These are phyloP conservation scores for Tulasnella sp. DNA, from an alignment of 768 basidiomycete genomes.

Conservation along the genomic window DNA sequence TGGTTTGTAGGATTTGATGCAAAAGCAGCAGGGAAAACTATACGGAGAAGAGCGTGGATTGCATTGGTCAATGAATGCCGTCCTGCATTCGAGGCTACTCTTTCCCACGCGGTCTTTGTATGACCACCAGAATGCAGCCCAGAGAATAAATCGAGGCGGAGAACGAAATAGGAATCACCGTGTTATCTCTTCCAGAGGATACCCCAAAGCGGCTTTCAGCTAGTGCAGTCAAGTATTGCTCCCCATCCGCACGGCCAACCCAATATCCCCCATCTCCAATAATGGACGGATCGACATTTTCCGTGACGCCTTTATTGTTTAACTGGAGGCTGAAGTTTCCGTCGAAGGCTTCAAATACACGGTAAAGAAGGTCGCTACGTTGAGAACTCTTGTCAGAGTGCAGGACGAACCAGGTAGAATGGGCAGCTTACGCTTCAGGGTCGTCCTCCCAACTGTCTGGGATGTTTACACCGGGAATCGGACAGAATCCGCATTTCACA, in stretches of 20 bases:
- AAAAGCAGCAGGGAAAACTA: no score
- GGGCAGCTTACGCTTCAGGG: background rate
- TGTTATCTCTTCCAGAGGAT: background rate
- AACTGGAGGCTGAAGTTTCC: background rate
- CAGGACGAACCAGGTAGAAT: background rate
- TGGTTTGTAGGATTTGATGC: no score
- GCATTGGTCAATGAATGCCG: no score
- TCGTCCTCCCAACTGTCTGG: background rate
- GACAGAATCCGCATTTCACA: background rate
- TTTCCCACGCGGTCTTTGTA: no score
- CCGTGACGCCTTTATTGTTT: background rate
- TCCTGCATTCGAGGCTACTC: no score
- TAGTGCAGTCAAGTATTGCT: background rate
- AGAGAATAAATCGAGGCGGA: no score
- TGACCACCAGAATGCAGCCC: no score
- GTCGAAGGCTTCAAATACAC: background rate
- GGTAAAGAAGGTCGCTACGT: background rate
- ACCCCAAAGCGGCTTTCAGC: background rate
- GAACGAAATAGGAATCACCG: background rate
- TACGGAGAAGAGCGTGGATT: no score
- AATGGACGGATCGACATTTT: background rate
- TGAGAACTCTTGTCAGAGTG: background rate
- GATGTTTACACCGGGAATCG: background rate
- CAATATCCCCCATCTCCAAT: background rate
- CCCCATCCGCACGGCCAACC: background rate